Conservation (phyloP, 106 monocot genomes). For the Acorus gramineus region DNA sequence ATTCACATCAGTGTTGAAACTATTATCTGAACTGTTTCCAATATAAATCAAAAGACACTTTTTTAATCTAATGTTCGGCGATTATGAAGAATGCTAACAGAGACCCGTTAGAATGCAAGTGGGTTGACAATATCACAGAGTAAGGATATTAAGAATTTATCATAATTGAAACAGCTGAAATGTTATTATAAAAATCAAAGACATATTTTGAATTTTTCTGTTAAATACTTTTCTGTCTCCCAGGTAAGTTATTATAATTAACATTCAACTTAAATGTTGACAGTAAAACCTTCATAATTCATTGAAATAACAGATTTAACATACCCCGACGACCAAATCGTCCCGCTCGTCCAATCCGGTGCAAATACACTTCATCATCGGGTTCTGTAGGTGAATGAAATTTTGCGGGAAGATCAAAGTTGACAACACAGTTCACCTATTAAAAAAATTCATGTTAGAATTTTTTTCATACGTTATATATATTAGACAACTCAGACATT, state of each 20-base stretch:
- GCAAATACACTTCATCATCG: conserved; percentile 90
- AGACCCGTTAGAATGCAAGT: too few species aligned
- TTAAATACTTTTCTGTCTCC: too few species aligned
- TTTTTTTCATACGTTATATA: background rate
- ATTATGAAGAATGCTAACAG: too few species aligned
- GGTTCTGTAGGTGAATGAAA: conserved; percentile 41
- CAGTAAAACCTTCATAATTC: background rate
- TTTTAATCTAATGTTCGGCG: background rate
- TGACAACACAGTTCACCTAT: conserved; percentile 91
- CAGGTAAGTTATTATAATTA: background rate
- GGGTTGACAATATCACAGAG: too few species aligned
- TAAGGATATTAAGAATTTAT: too few species aligned
- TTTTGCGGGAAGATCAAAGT: conserved; percentile 85
- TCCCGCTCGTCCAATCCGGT: conserved; percentile 90
- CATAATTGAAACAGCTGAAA: too few species aligned
- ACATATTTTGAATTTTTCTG: too few species aligned
- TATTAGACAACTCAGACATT: background rate
- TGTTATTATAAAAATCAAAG: too few species aligned
- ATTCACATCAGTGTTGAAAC: background rate
- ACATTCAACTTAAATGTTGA: background rate
- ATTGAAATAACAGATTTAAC: background rate
- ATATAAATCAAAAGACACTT: conserved; percentile 3
- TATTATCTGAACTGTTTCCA: background rate
- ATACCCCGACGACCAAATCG: conserved; percentile 95
- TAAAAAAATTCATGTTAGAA: conserved; percentile 8